A percentile compares a stretch with the other conserved stretches of the same genome.
Conservation (phyloP, 495 filamentous ascomycete genomes). For the Lepidopterella palustris region DNA sequence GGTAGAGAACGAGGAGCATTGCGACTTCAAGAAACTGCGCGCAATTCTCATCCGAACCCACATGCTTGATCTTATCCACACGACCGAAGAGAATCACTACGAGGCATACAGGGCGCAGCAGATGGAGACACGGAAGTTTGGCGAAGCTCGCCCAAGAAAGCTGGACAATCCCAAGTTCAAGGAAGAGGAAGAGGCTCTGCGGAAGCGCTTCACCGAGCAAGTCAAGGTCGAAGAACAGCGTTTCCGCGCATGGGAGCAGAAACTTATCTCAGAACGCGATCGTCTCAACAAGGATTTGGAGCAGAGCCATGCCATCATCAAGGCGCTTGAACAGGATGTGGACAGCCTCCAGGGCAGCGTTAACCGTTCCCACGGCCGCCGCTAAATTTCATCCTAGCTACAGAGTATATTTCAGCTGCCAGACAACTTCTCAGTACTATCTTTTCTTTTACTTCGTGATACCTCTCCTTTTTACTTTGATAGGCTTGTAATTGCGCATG, state of each 20-base stretch:
- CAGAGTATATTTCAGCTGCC: slow-evolving; percentile 4
- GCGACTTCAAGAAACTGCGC: slow-evolving; percentile 99
- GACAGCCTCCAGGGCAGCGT: slow-evolving; percentile 89
- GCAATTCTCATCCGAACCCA: slow-evolving; percentile 99
- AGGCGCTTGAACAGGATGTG: slow-evolving; percentile 86
- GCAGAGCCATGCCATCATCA: slow-evolving; percentile 93
- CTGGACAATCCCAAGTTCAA: slow-evolving; percentile 99
- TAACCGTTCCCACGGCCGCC: slow-evolving; percentile 90
- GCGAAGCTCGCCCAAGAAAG: slow-evolving; percentile 93
- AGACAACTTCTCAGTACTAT: slow-evolving; percentile 2
- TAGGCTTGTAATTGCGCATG: slow-evolving; percentile 28
- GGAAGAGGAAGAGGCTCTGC: slow-evolving; percentile 94
- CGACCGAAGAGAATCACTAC: slow-evolving; percentile 97
- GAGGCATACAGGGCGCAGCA: slow-evolving; percentile 97
- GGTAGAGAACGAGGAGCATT: slow-evolving; percentile 99
- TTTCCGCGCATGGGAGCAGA: slow-evolving; percentile 99
- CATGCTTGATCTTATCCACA: slow-evolving; percentile 99
- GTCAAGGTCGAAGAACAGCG: slow-evolving; percentile 99
- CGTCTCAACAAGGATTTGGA: slow-evolving; percentile 99
- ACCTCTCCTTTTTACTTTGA: slow-evolving; percentile 26
- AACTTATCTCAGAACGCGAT: slow-evolving; percentile 95
- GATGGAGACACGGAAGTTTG: slow-evolving; percentile 99
- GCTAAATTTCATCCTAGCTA: slow-evolving; percentile 55
- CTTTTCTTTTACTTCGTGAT: slow-evolving; percentile 25
- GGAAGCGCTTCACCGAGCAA: slow-evolving; percentile 99